phyloP scores from a whole-genome alignment of 768 basidiomycete species.

The Lactarius tabidus region DNA sequence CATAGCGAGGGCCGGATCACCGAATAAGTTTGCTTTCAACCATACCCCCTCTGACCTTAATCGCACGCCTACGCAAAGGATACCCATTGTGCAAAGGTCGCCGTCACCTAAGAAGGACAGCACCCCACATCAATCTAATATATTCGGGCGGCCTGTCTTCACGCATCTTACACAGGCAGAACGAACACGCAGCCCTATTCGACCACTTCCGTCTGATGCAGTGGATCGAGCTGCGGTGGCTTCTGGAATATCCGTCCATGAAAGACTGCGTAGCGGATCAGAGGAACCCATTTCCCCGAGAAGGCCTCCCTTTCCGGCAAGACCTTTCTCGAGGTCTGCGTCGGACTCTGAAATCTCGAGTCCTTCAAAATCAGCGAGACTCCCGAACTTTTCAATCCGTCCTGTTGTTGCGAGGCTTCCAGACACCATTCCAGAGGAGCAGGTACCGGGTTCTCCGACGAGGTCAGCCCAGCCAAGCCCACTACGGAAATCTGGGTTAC shows the following conservation, averaged over 20 bases:
- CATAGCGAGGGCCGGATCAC: constrained; percentile 15
- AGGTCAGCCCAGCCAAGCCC: constrained; percentile 10
- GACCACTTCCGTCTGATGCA: not conserved
- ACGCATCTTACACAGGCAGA: constrained; percentile 12
- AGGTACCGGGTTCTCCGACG: not conserved
- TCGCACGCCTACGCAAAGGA: constrained; percentile 25
- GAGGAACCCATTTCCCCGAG: constrained; percentile 18
- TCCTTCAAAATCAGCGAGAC: constrained; percentile 9
- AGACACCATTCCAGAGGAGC: constrained; percentile 22
- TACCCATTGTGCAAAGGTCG: constrained; percentile 19
- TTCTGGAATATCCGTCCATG: constrained; percentile 5
- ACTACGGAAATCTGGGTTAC: constrained; percentile 24
- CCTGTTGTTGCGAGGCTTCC: constrained; percentile 11
- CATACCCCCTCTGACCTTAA: constrained; percentile 16
- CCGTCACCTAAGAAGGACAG: constrained; percentile 13
- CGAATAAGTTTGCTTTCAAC: constrained; percentile 12
- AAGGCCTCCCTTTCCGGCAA: not conserved
- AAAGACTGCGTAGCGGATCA: constrained; percentile 22
- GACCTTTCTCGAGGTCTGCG: constrained; percentile 16
- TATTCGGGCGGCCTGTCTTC: constrained; percentile 25
- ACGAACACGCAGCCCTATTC: constrained; percentile 17
- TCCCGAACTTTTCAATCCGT: constrained; percentile 17
- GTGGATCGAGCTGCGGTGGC: not conserved
- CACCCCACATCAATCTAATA: constrained; percentile 3
- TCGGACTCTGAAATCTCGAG: constrained; percentile 25